Conservation (phyloP, 495 filamentous ascomycete genomes). For the Aspergillus homomorphus region DNA sequence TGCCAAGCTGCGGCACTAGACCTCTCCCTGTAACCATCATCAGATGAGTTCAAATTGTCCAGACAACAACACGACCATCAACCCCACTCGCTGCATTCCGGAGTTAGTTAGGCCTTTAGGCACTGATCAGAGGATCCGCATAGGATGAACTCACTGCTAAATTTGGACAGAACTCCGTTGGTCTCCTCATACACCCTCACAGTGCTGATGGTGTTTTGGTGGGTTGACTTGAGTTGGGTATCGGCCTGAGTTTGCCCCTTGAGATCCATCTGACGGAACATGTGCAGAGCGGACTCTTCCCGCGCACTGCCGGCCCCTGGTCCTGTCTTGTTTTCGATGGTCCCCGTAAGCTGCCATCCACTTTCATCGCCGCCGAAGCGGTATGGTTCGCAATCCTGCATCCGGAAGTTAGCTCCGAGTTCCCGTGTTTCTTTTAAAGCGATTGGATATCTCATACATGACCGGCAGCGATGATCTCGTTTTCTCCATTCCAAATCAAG, state of each 20-base stretch:
- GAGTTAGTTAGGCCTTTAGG: constrained; percentile 35
- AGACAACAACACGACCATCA: constrained; percentile 91
- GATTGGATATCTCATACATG: constrained; percentile 51
- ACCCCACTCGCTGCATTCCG: constrained; percentile 72
- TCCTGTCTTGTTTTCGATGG: constrained; percentile 63
- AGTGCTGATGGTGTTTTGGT: constrained; percentile 94
- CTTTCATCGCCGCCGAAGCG: constrained; percentile 76
- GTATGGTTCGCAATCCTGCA: constrained; percentile 86
- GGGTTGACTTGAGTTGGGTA: constrained; percentile 89
- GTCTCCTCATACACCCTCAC: constrained; percentile 69
- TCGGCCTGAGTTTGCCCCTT: constrained; percentile 87
- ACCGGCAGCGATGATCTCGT: constrained; percentile 91
- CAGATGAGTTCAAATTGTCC: constrained; percentile 36
- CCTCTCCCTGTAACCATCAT: not conserved
- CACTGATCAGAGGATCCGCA: no score
- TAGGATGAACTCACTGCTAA: constrained; percentile 73
- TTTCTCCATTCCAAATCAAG: constrained; percentile 87
- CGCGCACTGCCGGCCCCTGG: constrained; percentile 56
- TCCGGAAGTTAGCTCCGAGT: not conserved
- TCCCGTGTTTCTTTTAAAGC: not conserved
- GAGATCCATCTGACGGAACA: constrained; percentile 98
- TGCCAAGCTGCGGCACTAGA: not conserved
- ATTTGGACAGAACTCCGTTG: constrained; percentile 65
- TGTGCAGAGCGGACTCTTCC: constrained; percentile 88
- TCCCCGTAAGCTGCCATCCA: constrained; percentile 85